phyloP scores from a whole-genome alignment of 2,329 filamentous ascomycete species.

The Fusarium vanettenii region DNA sequence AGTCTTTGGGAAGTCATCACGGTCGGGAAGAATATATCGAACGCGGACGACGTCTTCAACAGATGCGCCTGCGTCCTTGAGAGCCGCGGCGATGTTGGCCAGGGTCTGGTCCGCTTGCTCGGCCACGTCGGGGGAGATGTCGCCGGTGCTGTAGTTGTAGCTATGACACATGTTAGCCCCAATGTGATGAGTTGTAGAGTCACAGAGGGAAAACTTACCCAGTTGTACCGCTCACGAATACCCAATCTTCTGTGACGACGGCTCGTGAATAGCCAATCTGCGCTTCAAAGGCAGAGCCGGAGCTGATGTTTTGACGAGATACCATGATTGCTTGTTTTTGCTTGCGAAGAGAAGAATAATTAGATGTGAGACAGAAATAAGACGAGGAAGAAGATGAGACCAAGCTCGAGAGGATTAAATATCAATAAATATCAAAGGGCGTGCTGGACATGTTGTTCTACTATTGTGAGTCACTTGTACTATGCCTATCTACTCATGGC shows the following conservation, averaged over 20 bases:
- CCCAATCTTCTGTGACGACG: conserved; percentile 61
- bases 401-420: neutral
- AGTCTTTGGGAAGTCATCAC: conserved; percentile 58
- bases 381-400: neutral
- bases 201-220: conserved; percentile 50
- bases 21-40: conserved; percentile 62
- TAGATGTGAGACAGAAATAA: neutral
- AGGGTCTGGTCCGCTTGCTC: conserved; percentile 64
- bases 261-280: conserved; percentile 67
- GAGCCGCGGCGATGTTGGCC: conserved; percentile 58
- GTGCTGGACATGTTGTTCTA: neutral
- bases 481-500: neutral
- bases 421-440: neutral
- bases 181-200: neutral
- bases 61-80: conserved; percentile 55
- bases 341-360: neutral
- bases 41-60: conserved; percentile 63
- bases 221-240: conserved; percentile 67
- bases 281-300: conserved; percentile 63
- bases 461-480: conserved; percentile 13
- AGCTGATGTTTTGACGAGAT: conserved; percentile 57
- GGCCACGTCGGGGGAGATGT: conserved; percentile 57
- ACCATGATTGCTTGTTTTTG: conserved; percentile 35
- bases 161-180: conserved; percentile 43
- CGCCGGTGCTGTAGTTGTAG: conserved; percentile 62